A percentile compares a stretch with the other conserved stretches of the same genome.
Evolutionary conservation across 257 asterid genomes (phyloP).

Genomic region (Rehmannia glutinosa): DNA sequence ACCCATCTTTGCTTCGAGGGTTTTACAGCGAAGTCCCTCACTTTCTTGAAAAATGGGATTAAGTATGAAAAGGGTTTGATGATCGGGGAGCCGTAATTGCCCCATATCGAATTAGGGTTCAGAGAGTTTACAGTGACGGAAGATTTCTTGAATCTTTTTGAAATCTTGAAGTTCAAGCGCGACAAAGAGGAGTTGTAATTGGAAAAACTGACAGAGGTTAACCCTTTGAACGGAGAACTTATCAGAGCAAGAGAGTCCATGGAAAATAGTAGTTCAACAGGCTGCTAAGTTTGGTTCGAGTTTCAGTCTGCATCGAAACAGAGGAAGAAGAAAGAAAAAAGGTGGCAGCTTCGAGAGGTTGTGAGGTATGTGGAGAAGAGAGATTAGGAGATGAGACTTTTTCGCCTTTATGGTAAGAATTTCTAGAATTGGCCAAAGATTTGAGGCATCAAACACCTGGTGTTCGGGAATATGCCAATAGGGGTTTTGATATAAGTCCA

Average conservation of each 20-base stretch:
- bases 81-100: slow-evolving; percentile 18
- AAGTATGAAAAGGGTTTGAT: slow-evolving; percentile 47
- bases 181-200: slow-evolving; percentile 23
- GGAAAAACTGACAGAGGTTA: slow-evolving; percentile 20
- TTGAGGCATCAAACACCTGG: no score
- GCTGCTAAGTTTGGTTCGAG: not conserved
- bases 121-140: slow-evolving; percentile 17
- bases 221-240: slow-evolving; percentile 28
- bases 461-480: no score
- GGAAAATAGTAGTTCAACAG: not conserved
- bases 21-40: slow-evolving; percentile 34
- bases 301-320: not conserved
- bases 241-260: slow-evolving; percentile 45
- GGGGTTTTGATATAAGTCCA: no score
- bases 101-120: slow-evolving; percentile 37
- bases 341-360: not conserved
- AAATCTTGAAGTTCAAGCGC: slow-evolving; percentile 18
- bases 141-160: slow-evolving; percentile 20
- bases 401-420: no score
- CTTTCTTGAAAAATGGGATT: slow-evolving; percentile 45
- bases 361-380: no score
- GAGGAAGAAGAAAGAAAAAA: not conserved
- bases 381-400: no score
- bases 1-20: slow-evolving; percentile 35
- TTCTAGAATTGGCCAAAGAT: no score